A percentile compares a stretch with the other conserved stretches of the same genome.
Evolutionary conservation across 2,329 filamentous ascomycete genomes (phyloP).

Genomic region (Zymoseptoria ardabiliae): DNA sequence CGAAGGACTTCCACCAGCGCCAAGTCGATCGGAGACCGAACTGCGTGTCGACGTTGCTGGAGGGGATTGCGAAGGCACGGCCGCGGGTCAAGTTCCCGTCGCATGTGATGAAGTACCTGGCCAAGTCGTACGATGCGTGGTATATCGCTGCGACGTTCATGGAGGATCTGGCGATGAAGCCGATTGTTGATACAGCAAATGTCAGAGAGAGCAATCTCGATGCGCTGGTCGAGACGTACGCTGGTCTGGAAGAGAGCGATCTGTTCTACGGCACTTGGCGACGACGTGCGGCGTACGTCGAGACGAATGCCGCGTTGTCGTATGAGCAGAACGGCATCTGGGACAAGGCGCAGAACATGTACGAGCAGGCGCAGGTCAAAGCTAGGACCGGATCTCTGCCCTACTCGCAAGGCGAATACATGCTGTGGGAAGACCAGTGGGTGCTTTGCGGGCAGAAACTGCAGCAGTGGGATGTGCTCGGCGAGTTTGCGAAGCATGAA

Average conservation of each 20-base stretch:
- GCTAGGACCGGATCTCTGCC: conserved; percentile 92
- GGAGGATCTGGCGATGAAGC: conserved; percentile 79
- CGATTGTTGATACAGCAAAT: conserved; percentile 72
- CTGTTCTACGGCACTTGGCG: conserved; percentile 97
- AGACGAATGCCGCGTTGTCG: conserved; percentile 92
- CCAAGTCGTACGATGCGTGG: conserved; percentile 92
- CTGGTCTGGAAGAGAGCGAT: conserved; percentile 86
- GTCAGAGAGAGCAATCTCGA: conserved; percentile 93
- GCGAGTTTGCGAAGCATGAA: conserved; percentile 97
- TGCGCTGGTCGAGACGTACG: conserved; percentile 88
- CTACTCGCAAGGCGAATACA: conserved; percentile 94
- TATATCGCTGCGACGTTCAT: conserved; percentile 88
- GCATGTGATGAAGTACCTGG: conserved; percentile 91
- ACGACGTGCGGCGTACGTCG: conserved; percentile 87
- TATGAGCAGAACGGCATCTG: conserved; percentile 99
- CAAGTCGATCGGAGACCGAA: conserved; percentile 95
- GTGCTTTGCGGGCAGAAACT: conserved; percentile 94
- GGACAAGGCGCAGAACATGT: conserved; percentile 97
- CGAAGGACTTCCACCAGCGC: conserved; percentile 89
- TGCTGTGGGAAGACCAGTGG: conserved; percentile 99
- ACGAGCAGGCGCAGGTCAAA: conserved; percentile 94
- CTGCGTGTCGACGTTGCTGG: conserved; percentile 84
- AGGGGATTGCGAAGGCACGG: conserved; percentile 75
- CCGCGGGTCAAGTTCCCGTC: conserved; percentile 89
- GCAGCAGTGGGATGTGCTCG: conserved; percentile 97